Base-by-base conservation (phyloP, 164 flowering plant genomes). In the Umbilicus rupestris region DNA sequence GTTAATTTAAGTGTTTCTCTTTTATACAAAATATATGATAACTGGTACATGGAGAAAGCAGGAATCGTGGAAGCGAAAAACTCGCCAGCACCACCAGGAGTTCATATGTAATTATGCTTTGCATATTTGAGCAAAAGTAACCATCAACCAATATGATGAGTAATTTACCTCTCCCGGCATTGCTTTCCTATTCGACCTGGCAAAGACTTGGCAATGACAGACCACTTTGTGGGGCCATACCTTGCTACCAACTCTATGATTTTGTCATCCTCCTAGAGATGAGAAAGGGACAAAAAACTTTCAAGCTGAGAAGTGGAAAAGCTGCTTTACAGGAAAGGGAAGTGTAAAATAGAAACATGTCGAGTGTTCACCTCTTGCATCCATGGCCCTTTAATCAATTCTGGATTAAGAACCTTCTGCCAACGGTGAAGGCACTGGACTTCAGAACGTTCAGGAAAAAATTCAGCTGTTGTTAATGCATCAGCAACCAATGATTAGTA, bases 331-430 rank as follows among this genome's bases (percentile, higher is more conserved):
- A 31, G 39, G 39, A 22, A 57, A 39, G 20, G 64, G 7, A n/a
- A 62, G 31, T 58, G 57, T 68, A 37, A 69, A 63, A 19, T 39
- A 35, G 50, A 69, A 50, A 44, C 7, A n/a, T 5, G 30, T 45
- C 41, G 39, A 66, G 52, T 19, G 44, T 57, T 47, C 65, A 94
- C 99, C 96, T 94, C 97, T 71, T 76, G 89, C 68, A 90, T 89
- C 99, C 99, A 94, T 44, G 99, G 97, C 69, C 99, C 99, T 77
- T 94, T 94, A 70, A 89, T 80, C 75, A 94, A 90, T 64, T 94
- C 97, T 11, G 99, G 97, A 81, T 92, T 91, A 19, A 94, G 89
- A 77, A 94, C 99, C 77, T 91, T 94, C 71, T 88, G 99, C 99
- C 99, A 94, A 60, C 99, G 78, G 79, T 94, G 99, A 70, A 94